These are phyloP conservation scores for Leucocoprinus sp. DNA, from an alignment of 768 basidiomycete genomes.

Conservation along the genomic window DNA sequence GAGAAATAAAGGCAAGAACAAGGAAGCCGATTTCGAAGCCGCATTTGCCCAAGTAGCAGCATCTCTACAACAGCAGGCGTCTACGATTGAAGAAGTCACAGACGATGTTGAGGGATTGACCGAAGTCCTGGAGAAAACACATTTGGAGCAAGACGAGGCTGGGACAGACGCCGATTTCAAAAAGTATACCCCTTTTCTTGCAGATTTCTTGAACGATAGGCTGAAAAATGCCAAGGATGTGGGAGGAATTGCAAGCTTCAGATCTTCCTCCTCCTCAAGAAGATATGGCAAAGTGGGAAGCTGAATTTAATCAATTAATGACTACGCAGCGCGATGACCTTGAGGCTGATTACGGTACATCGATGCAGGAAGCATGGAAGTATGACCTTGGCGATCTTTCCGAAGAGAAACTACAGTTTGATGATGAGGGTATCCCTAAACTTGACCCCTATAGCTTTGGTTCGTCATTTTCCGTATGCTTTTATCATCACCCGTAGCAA, in stretches of 20 bases:
- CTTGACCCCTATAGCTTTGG: slow-evolving; percentile 71
- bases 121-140: slow-evolving; percentile 27
- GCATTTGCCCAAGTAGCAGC: slow-evolving; percentile 65
- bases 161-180: slow-evolving; percentile 36
- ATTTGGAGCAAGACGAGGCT: slow-evolving; percentile 24
- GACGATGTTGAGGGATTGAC: slow-evolving; percentile 42
- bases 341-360: slow-evolving; percentile 47
- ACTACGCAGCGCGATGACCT: slow-evolving; percentile 54
- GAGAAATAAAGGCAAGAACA: slow-evolving; percentile 81
- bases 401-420: slow-evolving; percentile 35
- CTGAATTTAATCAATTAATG: slow-evolving; percentile 77
- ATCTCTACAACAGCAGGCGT: slow-evolving; percentile 30
- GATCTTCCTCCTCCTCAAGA: slow-evolving; percentile 48
- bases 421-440: slow-evolving; percentile 71
- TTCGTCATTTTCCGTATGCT: slow-evolving; percentile 20
- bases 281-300: slow-evolving; percentile 75
- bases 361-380: slow-evolving; percentile 63
- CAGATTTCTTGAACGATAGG: neutral
- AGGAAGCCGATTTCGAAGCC: slow-evolving; percentile 77
- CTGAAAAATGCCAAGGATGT: slow-evolving; percentile 35
- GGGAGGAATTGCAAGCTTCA: slow-evolving; percentile 53
- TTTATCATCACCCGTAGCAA: slow-evolving; percentile 3
- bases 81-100: slow-evolving; percentile 33
- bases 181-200: slow-evolving; percentile 30
- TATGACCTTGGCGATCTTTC: slow-evolving; percentile 38